Conservation (phyloP, 192 early-diverging fungal species). For the Umbelopsis isabellina region DNA sequence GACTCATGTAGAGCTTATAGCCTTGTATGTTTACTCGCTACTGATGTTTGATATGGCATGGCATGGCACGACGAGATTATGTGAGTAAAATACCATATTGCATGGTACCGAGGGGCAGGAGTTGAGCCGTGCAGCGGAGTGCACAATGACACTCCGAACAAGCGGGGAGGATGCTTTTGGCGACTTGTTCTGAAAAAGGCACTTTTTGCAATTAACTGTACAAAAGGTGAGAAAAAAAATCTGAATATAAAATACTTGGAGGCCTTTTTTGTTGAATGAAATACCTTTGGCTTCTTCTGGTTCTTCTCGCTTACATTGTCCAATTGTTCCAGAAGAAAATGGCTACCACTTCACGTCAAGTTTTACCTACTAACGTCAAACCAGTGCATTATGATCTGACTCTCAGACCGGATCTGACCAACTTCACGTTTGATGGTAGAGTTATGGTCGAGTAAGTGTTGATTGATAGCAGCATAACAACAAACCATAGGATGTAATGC, state of each 20-base stretch:
- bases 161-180: constrained; percentile 16
- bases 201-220: constrained; percentile 1
- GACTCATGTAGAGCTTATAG: too few relatives aligned
- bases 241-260: background rate
- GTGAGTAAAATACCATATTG: too few relatives aligned
- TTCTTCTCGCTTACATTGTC: background rate
- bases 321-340: background rate
- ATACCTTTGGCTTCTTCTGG: background rate
- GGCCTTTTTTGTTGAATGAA: background rate
- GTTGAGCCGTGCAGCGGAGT: background rate
- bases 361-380: constrained; percentile 84
- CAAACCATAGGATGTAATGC: background rate
- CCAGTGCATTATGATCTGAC: constrained; percentile 84
- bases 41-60: too few relatives aligned
- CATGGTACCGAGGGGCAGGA: too few relatives aligned
- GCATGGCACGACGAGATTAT: too few relatives aligned
- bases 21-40: too few relatives aligned
- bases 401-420: constrained; percentile 79
- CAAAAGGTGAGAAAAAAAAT: background rate
- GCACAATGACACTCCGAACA: background rate
- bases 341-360: constrained; percentile 50
- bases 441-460: constrained; percentile 71
- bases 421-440: constrained; percentile 78
- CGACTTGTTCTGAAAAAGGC: constrained; percentile 15
- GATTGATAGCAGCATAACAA: background rate